Base-by-base conservation (phyloP, 2,329 filamentous ascomycete genomes). In the Sporothrix luriei region DNA sequence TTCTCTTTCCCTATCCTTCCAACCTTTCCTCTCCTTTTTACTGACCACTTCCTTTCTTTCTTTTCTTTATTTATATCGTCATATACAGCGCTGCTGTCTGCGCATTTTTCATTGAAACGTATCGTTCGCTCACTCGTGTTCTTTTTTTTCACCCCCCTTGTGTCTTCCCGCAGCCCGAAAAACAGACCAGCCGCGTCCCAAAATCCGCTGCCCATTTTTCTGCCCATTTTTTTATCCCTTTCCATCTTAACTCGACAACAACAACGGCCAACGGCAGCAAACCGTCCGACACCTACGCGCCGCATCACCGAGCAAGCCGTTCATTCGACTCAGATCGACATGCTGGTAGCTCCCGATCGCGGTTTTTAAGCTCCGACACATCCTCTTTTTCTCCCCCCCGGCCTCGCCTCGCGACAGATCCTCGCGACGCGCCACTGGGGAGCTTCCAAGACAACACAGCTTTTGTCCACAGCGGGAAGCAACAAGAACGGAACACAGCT, bases 141-240 rank as follows among this genome's bases (percentile, higher is more conserved):
- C 29, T 21, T 26, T 64, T 26, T 64, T 46, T 64, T 29, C 6
- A 19, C n/a, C 19, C 10, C 6, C 13, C 33, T 55, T 55, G 64
- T 67, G 3, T 19, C 4, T 24, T 55, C 14, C 48, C 6, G 33
- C 51, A 46, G 65, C 48, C 64, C 49, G 1, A 33, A 55, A 54
- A 65, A 52, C 24, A 64, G 59, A n/a, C 40, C n/a, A 19, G 26
- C 46, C 46, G 62, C 62, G 46, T 49, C 24, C 43, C 43, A 49
- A 49, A 49, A 49, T 64, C 46, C 61, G 43, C 43, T 19, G 46
- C 46, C 61, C 43, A 65, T 38, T 65, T 65, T 64, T 65, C 57
- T 62, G 43, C 46, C 24, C 46, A 40, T 5, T 38, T 33, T 65
- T 51, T 49, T 38, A 5, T 40, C 38, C 38, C 40, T 21, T 19